Percentiles rank a stretch among this genome's conserved stretches.
Evolutionary conservation across 2,329 filamentous ascomycete genomes (phyloP).

Genomic region (Phaeoacremonium minimum): DNA sequence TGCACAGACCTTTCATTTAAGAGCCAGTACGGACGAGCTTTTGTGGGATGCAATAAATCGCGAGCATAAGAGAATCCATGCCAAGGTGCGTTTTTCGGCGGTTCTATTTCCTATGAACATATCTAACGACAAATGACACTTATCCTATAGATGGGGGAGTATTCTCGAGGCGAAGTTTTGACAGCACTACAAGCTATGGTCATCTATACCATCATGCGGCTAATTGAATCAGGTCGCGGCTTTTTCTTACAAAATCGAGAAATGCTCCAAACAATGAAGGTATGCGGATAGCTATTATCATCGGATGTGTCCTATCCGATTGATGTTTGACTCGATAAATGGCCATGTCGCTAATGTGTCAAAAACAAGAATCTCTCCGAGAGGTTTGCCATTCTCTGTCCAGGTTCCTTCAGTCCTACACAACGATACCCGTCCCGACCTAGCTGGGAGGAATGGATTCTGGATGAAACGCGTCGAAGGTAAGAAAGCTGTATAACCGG

Average conservation of each 20-base stretch:
- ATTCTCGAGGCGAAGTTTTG: slow-evolving; percentile 8
- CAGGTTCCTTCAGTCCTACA: slow-evolving; percentile 4
- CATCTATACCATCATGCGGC: slow-evolving; percentile 24
- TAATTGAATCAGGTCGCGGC: slow-evolving; percentile 12
- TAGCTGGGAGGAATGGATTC: slow-evolving; percentile 24
- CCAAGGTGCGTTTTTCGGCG: no score
- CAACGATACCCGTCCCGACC: slow-evolving; percentile 11
- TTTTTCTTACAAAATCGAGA: slow-evolving; percentile 6
- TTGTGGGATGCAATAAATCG: slow-evolving; percentile 19
- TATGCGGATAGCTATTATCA: neutral
- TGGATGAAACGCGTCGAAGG: slow-evolving; percentile 22
- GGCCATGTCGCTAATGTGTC: no score
- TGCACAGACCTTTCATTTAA: slow-evolving; percentile 16
- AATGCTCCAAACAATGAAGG: slow-evolving; percentile 5
- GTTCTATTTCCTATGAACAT: no score
- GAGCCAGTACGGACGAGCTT: slow-evolving; percentile 14
- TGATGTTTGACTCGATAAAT: no score
- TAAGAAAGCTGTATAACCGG: no score
- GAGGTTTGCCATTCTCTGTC: slow-evolving; percentile 1
- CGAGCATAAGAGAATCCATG: no score
- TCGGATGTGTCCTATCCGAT: neutral
- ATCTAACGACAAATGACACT: no score
- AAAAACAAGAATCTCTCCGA: slow-evolving; percentile 2
- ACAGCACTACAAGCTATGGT: slow-evolving; percentile 16
- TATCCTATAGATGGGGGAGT: slow-evolving; percentile 14